phyloP scores from a whole-genome alignment of 306 rosid genomes.

The Rosa persica region DNA sequence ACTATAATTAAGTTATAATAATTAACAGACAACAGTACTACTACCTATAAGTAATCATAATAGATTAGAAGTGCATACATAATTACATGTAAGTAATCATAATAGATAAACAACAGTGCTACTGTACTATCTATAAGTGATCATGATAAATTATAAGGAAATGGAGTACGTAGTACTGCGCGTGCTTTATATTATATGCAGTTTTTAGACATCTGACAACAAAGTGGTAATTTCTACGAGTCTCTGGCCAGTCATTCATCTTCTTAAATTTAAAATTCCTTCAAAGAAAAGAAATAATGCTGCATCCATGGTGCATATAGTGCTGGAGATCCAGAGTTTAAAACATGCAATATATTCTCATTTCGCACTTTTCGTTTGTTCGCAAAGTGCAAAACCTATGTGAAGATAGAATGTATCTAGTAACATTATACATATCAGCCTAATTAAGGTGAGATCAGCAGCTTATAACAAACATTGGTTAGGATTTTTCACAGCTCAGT shows the following conservation, averaged over 20 bases:
- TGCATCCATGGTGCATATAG: not conserved
- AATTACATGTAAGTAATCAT: not conserved
- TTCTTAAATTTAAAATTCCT: not conserved
- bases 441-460: not conserved
- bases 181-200: not conserved
- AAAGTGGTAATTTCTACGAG: not conserved
- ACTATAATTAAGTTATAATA: not conserved
- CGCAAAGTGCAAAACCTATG: not conserved
- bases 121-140: no score
- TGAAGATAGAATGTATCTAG: not conserved
- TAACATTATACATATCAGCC: not conserved
- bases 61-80: not conserved
- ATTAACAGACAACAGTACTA: not conserved
- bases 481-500: not conserved
- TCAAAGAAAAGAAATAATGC: not conserved
- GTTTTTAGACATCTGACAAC: not conserved
- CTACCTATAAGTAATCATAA: not conserved
- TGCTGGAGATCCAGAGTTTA: not conserved
- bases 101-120: not conserved
- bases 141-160: not conserved
- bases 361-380: not conserved
- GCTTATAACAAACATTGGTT: not conserved
- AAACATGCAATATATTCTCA: not conserved
- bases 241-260: not conserved
- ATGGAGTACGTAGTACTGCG: constrained; percentile 2